Evolutionary conservation across 495 filamentous ascomycete species (phyloP).

Genomic region (Stereocaulon alpinum): DNA sequence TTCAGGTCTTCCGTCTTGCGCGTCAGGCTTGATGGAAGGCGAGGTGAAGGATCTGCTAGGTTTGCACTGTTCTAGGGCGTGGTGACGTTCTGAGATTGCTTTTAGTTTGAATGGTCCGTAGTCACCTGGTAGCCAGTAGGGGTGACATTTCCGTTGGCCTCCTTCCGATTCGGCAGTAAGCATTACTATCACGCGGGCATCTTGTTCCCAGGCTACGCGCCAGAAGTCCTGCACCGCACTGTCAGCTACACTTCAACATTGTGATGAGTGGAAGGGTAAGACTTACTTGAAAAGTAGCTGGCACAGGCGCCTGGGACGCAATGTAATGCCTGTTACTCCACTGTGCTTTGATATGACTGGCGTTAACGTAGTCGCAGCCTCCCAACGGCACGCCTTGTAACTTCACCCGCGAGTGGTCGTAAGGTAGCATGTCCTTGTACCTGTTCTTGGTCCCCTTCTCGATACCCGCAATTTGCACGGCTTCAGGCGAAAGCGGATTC

Average conservation of each 20-base stretch:
- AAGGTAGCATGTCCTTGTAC: conserved; percentile 96
- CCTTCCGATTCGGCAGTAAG: conserved; percentile 93
- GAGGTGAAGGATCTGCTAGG: conserved; percentile 14
- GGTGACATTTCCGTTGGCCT: conserved; percentile 88
- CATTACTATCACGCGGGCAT: conserved; percentile 88
- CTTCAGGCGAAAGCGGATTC: conserved; percentile 21
- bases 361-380: conserved; percentile 91
- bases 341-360: conserved; percentile 68
- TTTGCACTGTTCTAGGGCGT: conserved; percentile 54
- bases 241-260: conserved; percentile 6
- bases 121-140: conserved; percentile 74
- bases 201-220: conserved; percentile 95
- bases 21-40: conserved; percentile 6
- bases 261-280: background rate
- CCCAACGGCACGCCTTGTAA: conserved; percentile 59
- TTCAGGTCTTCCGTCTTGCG: conserved; percentile 4
- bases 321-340: conserved; percentile 85
- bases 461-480: conserved; percentile 67
- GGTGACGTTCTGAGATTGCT: conserved; percentile 65
- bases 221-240: conserved; percentile 70
- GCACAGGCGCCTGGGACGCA: conserved; percentile 87
- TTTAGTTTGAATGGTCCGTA: conserved; percentile 76
- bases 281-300: conserved; percentile 82
- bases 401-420: conserved; percentile 83
- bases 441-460: conserved; percentile 92